phyloP scores from a whole-genome alignment of 108 stramenopile species.

The Aurantiochytrium sp. region DNA sequence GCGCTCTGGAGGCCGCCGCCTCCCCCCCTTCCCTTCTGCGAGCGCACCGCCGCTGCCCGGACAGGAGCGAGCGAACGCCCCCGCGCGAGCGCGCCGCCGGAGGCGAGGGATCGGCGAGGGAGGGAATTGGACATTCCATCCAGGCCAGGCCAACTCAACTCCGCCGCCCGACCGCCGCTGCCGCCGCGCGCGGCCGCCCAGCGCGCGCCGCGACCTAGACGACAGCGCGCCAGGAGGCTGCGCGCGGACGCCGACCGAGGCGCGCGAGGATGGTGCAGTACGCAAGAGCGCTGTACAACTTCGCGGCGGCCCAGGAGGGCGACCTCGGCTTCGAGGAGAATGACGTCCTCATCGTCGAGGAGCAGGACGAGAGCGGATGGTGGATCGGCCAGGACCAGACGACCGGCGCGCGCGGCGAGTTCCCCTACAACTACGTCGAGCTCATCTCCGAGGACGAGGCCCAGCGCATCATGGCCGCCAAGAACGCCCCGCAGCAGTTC shows the following conservation, averaged over 20 bases:
- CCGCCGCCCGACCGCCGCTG: no score
- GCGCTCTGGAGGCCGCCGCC: no score
- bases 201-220: no score
- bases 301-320: conserved; percentile 44
- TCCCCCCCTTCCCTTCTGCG: no score
- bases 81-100: no score
- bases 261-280: background rate
- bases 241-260: background rate
- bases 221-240: no score
- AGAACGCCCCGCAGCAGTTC: background rate
- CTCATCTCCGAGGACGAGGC: conserved; percentile 8
- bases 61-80: no score
- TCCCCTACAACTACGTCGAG: conserved; percentile 20
- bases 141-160: no score
- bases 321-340: conserved; percentile 45
- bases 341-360: conserved; percentile 45
- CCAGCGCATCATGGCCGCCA: background rate
- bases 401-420: background rate
- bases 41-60: no score
- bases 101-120: no score
- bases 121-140: no score
- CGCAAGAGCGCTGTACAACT: conserved; percentile 42
- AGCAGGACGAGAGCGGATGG: conserved; percentile 19
- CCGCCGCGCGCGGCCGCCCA: no score
- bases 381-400: background rate